Percentiles rank a stretch among this genome's conserved stretches.
These are phyloP conservation scores for Arachis monticola DNA, from an alignment of 331 rosid species.

Conservation along the genomic window DNA sequence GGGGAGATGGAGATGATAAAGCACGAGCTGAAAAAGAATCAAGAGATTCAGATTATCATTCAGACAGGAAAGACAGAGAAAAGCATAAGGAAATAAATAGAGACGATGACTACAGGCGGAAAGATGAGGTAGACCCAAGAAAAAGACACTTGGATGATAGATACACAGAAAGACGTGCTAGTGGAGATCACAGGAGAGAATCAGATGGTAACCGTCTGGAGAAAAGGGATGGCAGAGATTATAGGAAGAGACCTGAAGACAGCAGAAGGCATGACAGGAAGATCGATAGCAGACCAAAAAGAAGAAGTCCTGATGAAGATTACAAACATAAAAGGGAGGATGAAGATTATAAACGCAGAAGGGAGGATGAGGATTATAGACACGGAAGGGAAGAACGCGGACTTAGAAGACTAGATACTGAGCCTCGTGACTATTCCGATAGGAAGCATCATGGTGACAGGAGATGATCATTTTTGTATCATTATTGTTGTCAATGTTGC, in stretches of 20 bases:
- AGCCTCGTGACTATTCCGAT: constrained; percentile 41
- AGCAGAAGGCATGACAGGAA: constrained; percentile 45
- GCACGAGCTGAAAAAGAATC: constrained; percentile 50
- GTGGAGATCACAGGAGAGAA: constrained; percentile 54
- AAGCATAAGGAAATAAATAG: constrained; percentile 46
- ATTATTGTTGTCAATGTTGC: constrained; percentile 23
- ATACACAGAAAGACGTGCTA: constrained; percentile 38
- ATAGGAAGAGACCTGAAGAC: constrained; percentile 51
- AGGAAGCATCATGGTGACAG: constrained; percentile 49
- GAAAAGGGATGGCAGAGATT: constrained; percentile 46
- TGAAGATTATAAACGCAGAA: constrained; percentile 39
- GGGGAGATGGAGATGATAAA: constrained; percentile 51
- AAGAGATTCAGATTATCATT: constrained; percentile 45
- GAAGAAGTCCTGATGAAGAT: constrained; percentile 51
- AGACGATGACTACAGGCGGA: constrained; percentile 47
- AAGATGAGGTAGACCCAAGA: constrained; percentile 47
- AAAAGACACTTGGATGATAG: constrained; percentile 50
- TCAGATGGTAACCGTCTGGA: constrained; percentile 46
- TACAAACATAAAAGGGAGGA: constrained; percentile 45
- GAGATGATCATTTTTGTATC: constrained; percentile 41
- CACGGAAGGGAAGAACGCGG: constrained; percentile 54
- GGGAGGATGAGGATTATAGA: constrained; percentile 44
- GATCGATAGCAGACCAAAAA: constrained; percentile 48
- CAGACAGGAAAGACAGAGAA: constrained; percentile 59
- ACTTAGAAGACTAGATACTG: constrained; percentile 47